Evolutionary conservation across 129 eudicot species (phyloP), one percentile per base, ranked within the genome.

Genomic region (Lonicera japonica): DNA sequence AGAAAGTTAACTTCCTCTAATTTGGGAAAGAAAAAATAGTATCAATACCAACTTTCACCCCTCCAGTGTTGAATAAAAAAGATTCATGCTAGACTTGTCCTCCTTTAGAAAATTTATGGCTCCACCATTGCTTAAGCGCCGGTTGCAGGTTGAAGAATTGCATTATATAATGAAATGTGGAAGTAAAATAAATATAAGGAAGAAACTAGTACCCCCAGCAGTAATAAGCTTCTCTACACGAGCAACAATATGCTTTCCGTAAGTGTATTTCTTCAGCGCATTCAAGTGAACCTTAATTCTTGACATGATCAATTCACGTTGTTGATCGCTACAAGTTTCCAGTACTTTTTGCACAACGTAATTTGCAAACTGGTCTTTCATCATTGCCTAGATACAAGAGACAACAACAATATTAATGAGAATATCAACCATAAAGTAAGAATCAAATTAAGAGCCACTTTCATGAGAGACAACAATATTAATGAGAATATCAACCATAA

Each of bases 201-300:
- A 8, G 43, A 23, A 20, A 5, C 18, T 58, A 56, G n/a, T 74
- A 92, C 98, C 98, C 21, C 98, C 98, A 18, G 96, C 98, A 66
- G 98, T 86, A 70, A 92, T 86, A 72, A 92, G 98, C 69, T 92
- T 92, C 73, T 92, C 96, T 13, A 92, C 96, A 61, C 98, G 96
- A 57, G 98, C 96, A 68, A 92, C 98, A 20, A 92, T 92, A 63
- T 92, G 98, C 74, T 92, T 92, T 21, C 98, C 98, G 39, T 87
- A 92, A 21, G 98, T 92, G 77, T 92, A 92, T 68, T 87, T 92
- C 79, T 92, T 92, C 65, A 92, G 83, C 21, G 98, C 98, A 60
- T 84, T 92, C 66, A 92, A 53, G 63, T 92, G 98, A 70, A 92
- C 95, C 80, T 87, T 92, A 21, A 92, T 92, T 50, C 98, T 76